phyloP scores from a whole-genome alignment of 2,329 filamentous ascomycete species.

The Scedosporium boydii region DNA sequence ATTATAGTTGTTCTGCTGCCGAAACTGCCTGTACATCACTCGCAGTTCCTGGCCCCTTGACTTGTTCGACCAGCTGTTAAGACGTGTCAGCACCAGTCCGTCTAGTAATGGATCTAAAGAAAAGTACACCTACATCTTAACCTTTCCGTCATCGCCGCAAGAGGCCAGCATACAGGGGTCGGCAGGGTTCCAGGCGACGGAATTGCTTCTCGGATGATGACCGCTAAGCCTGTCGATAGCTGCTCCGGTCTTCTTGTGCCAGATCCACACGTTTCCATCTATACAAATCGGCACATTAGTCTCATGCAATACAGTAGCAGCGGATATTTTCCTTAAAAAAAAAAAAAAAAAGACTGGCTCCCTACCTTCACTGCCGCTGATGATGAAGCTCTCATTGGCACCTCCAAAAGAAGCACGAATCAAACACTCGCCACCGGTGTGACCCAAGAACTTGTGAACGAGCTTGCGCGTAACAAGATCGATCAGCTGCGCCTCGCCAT shows the following conservation, averaged over 20 bases:
- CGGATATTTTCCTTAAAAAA: no score
- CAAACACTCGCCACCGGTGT: constrained; percentile 64
- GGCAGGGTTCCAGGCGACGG: constrained; percentile 79
- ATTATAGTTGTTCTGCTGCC: constrained; percentile 8
- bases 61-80: constrained; percentile 19
- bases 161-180: constrained; percentile 82
- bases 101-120: background rate
- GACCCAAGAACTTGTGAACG: constrained; percentile 67
- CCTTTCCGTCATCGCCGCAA: constrained; percentile 75
- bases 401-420: constrained; percentile 82
- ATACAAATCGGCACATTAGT: constrained; percentile 13
- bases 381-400: constrained; percentile 81
- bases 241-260: constrained; percentile 75
- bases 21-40: constrained; percentile 10
- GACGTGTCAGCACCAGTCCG: constrained; percentile 5
- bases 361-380: constrained; percentile 69
- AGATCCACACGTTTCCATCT: constrained; percentile 68
- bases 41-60: constrained; percentile 13
- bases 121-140: constrained; percentile 64
- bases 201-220: constrained; percentile 71
- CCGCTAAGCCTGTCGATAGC: constrained; percentile 68
- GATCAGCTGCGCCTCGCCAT: constrained; percentile 68
- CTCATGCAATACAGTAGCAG: background rate
- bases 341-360: background rate
- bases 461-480: constrained; percentile 63